These are phyloP conservation scores for Recurvomyces mirabilis DNA, from an alignment of 495 filamentous ascomycete genomes.

Conservation along the genomic window DNA sequence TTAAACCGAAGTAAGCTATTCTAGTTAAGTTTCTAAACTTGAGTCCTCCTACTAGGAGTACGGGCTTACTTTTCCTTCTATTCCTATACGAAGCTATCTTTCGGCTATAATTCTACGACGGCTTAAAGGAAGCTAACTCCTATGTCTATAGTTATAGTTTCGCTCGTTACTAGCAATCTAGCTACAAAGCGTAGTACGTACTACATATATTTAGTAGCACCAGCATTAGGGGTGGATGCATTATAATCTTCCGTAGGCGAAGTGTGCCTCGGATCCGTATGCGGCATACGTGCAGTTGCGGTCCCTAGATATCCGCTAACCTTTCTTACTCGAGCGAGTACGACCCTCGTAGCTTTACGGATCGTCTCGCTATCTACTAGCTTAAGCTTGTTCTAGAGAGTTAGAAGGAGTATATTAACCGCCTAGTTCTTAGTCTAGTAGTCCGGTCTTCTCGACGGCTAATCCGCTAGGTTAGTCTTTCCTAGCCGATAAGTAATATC, in stretches of 20 bases:
- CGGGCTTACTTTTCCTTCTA: neutral
- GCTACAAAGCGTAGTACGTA: too few relatives aligned
- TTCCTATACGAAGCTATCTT: neutral
- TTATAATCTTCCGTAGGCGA: too few relatives aligned
- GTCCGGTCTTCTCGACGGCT: neutral
- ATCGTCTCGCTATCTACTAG: neutral
- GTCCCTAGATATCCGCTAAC: neutral
- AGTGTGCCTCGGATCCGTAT: too few relatives aligned
- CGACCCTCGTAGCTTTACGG: neutral
- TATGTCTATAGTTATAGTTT: too few relatives aligned
- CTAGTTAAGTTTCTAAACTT: neutral
- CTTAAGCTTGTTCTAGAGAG: neutral
- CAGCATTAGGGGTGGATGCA: too few relatives aligned
- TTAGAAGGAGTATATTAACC: neutral
- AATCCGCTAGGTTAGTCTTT: neutral
- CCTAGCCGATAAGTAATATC: constrained; percentile 18
- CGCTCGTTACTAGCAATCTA: too few relatives aligned
- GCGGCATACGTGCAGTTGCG: too few relatives aligned
- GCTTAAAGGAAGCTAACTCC: too few relatives aligned
- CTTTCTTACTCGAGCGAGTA: neutral
- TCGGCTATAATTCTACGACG: too few relatives aligned
- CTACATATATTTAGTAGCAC: too few relatives aligned
- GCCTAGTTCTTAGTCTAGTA: neutral
- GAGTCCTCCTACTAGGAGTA: neutral
- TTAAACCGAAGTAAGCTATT: neutral